Conservation (phyloP, 495 filamentous ascomycete genomes). For the Trichoderma virens region DNA sequence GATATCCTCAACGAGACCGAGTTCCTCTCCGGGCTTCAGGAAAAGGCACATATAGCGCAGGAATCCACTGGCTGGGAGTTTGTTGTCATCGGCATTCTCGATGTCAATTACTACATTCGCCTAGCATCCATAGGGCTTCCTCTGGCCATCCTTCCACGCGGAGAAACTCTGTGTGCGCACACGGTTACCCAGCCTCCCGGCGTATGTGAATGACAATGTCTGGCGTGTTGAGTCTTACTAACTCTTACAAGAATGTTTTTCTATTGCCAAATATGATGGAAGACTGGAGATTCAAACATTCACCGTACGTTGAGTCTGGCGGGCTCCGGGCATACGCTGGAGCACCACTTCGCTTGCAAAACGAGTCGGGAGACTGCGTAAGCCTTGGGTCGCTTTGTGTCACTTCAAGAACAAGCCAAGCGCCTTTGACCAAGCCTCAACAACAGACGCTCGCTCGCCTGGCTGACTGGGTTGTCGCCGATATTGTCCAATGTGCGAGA, state of each 20-base stretch:
- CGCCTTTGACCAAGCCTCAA: conserved; percentile 12
- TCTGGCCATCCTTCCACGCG: conserved; percentile 14
- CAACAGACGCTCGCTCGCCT: conserved; percentile 10
- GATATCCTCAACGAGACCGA: conserved; percentile 14
- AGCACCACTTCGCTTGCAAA: conserved; percentile 1
- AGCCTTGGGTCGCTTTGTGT: not conserved
- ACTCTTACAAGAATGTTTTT: conserved; percentile 5
- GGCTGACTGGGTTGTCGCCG: conserved; percentile 8
- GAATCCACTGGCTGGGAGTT: conserved; percentile 14
- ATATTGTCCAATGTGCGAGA: conserved; percentile 10
- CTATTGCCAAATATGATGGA: conserved; percentile 14
- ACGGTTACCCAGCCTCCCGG: conserved; percentile 13
- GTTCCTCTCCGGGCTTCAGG: conserved; percentile 7
- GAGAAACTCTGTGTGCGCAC: conserved; percentile 15
- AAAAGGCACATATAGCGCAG: not conserved
- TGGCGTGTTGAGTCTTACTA: not conserved
- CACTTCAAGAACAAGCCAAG: conserved; percentile 11
- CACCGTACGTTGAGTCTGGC: conserved; percentile 12
- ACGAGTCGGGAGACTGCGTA: not conserved
- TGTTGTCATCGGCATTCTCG: conserved; percentile 13
- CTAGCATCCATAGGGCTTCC: conserved; percentile 14
- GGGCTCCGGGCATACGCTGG: conserved; percentile 14
- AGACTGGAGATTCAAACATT: conserved; percentile 15
- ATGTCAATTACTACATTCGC: conserved; percentile 13
- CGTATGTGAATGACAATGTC: not conserved